A percentile compares a stretch with the other conserved stretches of the same genome.
Conservation (phyloP, 2,329 filamentous ascomycete species). For the Fusarium chuoi region DNA sequence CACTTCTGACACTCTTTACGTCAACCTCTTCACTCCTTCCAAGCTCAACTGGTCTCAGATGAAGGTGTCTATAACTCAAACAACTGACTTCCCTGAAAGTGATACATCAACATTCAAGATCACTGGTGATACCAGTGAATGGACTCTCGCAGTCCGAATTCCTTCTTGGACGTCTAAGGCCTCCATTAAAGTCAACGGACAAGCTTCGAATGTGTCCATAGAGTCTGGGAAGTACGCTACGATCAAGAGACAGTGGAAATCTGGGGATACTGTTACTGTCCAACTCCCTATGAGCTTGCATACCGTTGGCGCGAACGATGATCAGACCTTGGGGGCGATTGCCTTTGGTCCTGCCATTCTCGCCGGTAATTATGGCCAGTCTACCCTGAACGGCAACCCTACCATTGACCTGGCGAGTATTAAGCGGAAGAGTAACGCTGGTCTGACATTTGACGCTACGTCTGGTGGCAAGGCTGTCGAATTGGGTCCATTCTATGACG, state of each 20-base stretch:
- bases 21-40: slow-evolving; percentile 62
- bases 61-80: slow-evolving; percentile 54
- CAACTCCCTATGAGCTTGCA: slow-evolving; percentile 58
- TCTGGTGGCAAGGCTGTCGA: slow-evolving; percentile 45
- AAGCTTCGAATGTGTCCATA: slow-evolving; percentile 38
- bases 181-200: slow-evolving; percentile 55
- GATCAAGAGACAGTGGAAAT: slow-evolving; percentile 54
- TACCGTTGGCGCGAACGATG: slow-evolving; percentile 59
- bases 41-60: slow-evolving; percentile 56
- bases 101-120: slow-evolving; percentile 55
- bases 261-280: slow-evolving; percentile 56
- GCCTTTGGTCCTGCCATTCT: slow-evolving; percentile 60
- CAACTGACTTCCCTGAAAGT: slow-evolving; percentile 54
- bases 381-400: slow-evolving; percentile 41
- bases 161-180: slow-evolving; percentile 57
- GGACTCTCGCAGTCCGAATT: slow-evolving; percentile 56
- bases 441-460: slow-evolving; percentile 49
- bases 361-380: slow-evolving; percentile 56
- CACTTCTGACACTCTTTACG: slow-evolving; percentile 54
- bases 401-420: slow-evolving; percentile 46
- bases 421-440: slow-evolving; percentile 29
- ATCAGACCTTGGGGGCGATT: slow-evolving; percentile 54
- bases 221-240: slow-evolving; percentile 54
- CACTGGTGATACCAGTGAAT: slow-evolving; percentile 48
- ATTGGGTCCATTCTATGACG: slow-evolving; percentile 54